Conservation (phyloP, 2,329 filamentous ascomycete species). For the Talaromyces marneffei region DNA sequence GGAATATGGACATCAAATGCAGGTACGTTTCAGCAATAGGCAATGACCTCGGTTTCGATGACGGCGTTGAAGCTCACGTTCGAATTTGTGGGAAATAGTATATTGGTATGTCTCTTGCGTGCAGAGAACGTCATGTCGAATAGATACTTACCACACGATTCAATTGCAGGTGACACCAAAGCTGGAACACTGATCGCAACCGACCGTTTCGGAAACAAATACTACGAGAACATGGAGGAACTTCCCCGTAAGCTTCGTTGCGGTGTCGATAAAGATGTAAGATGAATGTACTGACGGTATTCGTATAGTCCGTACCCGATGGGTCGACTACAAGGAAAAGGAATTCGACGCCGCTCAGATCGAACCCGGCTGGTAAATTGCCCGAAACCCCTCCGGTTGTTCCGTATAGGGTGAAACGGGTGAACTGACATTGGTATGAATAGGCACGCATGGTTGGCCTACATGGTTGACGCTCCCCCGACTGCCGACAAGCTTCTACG, state of each 20-base stretch:
- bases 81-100: constrained; percentile 26
- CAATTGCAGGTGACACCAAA: constrained; percentile 80
- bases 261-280: neutral
- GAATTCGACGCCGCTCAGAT: constrained; percentile 63
- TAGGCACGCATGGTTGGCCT: constrained; percentile 94
- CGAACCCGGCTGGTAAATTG: constrained; percentile 73
- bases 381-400: neutral
- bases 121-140: neutral
- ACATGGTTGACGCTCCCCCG: constrained; percentile 82
- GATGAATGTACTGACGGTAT: constrained; percentile 11
- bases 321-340: constrained; percentile 91
- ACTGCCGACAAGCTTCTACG: constrained; percentile 67
- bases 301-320: constrained; percentile 75
- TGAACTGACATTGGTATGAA: neutral
- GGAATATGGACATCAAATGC: constrained; percentile 89
- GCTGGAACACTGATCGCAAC: constrained; percentile 75
- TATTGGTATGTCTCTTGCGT: constrained; percentile 33
- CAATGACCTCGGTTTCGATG: constrained; percentile 1
- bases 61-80: neutral
- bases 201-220: constrained; percentile 96
- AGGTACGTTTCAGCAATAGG: constrained; percentile 53
- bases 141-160: neutral
- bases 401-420: too few relatives aligned
- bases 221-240: constrained; percentile 84
- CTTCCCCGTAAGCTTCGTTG: constrained; percentile 63